Base-by-base conservation (phyloP, 2,329 filamentous ascomycete genomes). In the Teratosphaeria pseudoeucalypti region DNA sequence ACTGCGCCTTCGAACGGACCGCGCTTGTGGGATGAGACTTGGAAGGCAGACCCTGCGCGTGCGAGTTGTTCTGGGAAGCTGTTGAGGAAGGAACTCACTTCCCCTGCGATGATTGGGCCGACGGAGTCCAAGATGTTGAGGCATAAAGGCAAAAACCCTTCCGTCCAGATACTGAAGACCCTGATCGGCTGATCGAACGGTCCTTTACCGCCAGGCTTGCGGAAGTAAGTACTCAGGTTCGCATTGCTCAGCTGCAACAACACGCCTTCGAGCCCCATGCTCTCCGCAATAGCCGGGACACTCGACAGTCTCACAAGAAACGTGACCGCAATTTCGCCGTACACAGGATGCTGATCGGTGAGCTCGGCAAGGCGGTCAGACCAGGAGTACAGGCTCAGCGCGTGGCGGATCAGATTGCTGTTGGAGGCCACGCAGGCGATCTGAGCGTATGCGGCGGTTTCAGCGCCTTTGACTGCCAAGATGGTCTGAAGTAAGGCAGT, bases 371-470 rank as follows among this genome's bases (percentile, higher is more conserved):
- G 81, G 65, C 87, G 85, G 72, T 97, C 91, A 3, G 92, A 85
- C 94, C 94, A 99, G 0, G 91, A 96, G 74, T 92, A 97, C 5
- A 99, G 81, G 37, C 89, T 90, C 6, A 87, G 86, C 0, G 91
- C 92, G 62, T 91, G 88, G 67, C 92, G 88, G 54, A 90, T 81
- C 0, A 87, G 86, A 63, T 88, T 85, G 59, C 79, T 80, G 61
- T 82, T 79, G n/a, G 80, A 75, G 58, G 87, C 73, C n/a, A 73
- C 68, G 34, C 79, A 68, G 1, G 77, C 72, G 34, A 79, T 72
- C 63, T 78, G 74, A 1, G 72, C 65, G 54, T 77, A 78, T 6
- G 69, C 62, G 11, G 39, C 55, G 70, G 91, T 85, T 54, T 84
- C 83, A 1, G 82, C 79, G 55, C 87, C 86, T 0, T 90, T 89